Evolutionary conservation across 441 rosid species (phyloP).

Genomic region (Rhodomyrtus psidioides): DNA sequence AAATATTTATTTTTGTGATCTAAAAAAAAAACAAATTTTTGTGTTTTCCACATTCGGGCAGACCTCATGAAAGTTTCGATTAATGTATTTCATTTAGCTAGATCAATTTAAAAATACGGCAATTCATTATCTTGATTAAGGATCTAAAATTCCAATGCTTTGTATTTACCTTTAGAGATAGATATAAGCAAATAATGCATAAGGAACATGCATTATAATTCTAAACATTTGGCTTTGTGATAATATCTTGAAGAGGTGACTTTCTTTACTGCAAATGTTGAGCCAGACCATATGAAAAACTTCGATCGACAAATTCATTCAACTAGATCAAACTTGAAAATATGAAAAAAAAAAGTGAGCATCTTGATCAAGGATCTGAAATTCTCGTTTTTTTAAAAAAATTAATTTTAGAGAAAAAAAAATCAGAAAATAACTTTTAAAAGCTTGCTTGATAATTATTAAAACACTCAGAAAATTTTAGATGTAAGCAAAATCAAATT

Average conservation of each 20-base stretch:
- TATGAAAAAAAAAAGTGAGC: neutral
- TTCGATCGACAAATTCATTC: neutral
- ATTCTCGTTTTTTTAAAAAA: neutral
- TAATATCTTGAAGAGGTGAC: neutral
- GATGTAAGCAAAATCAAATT: neutral
- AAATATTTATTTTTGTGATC: neutral
- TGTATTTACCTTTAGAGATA: neutral
- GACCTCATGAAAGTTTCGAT: neutral
- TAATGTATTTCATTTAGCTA: neutral
- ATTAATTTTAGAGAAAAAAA: neutral
- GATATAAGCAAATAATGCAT: neutral
- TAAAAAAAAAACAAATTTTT: neutral
- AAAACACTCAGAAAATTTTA: neutral
- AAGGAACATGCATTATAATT: neutral
- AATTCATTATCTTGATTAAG: neutral
- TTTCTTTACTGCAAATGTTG: neutral
- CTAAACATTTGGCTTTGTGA: neutral
- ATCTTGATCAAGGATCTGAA: neutral
- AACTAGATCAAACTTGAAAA: neutral
- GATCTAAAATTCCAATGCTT: neutral
- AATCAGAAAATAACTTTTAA: neutral
- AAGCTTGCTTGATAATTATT: neutral
- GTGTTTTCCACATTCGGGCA: neutral
- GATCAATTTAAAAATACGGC: neutral
- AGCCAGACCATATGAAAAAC: neutral